Percentiles rank a stretch among this genome's conserved stretches.
Conservation (phyloP, 108 stramenopile species). For the Aurantiochytrium sp. region DNA sequence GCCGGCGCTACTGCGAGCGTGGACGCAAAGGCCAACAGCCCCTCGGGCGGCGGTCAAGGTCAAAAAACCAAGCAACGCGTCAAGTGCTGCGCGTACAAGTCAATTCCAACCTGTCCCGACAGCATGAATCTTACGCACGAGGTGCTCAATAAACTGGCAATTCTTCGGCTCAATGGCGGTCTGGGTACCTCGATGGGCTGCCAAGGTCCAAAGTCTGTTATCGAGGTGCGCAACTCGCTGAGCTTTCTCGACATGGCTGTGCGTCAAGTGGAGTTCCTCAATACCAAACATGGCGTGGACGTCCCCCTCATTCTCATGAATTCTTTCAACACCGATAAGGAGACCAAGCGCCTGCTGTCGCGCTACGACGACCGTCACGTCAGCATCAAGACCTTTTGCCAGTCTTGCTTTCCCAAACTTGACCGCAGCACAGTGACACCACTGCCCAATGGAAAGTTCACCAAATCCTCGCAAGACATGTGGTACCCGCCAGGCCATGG, state of each 20-base stretch:
- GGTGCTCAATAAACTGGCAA: slow-evolving; percentile 80
- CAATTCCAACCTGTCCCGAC: not conserved
- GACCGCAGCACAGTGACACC: slow-evolving; percentile 66
- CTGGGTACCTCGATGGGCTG: slow-evolving; percentile 97
- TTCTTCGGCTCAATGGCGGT: slow-evolving; percentile 98
- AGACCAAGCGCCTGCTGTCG: slow-evolving; percentile 80
- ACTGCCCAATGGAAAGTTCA: slow-evolving; percentile 2
- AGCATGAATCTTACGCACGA: slow-evolving; percentile 14
- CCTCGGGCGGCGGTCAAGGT: no score
- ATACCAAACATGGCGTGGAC: slow-evolving; percentile 18
- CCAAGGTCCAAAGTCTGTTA: slow-evolving; percentile 81
- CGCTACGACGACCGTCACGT: slow-evolving; percentile 56
- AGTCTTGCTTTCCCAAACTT: slow-evolving; percentile 31
- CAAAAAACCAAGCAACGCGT: not conserved
- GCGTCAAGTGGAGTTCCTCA: slow-evolving; percentile 64
- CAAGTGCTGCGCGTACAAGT: not conserved
- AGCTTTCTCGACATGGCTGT: slow-evolving; percentile 98
- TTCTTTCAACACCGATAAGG: slow-evolving; percentile 89
- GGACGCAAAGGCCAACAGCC: not conserved
- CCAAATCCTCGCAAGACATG: slow-evolving; percentile 33
- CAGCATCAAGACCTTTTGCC: slow-evolving; percentile 39
- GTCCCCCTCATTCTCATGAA: slow-evolving; percentile 93
- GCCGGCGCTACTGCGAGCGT: not conserved
- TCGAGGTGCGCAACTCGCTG: slow-evolving; percentile 91
- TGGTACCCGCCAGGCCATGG: slow-evolving; percentile 99